These are phyloP conservation scores for Telfairia occidentalis DNA, from an alignment of 331 rosid genomes.

Conservation along the genomic window DNA sequence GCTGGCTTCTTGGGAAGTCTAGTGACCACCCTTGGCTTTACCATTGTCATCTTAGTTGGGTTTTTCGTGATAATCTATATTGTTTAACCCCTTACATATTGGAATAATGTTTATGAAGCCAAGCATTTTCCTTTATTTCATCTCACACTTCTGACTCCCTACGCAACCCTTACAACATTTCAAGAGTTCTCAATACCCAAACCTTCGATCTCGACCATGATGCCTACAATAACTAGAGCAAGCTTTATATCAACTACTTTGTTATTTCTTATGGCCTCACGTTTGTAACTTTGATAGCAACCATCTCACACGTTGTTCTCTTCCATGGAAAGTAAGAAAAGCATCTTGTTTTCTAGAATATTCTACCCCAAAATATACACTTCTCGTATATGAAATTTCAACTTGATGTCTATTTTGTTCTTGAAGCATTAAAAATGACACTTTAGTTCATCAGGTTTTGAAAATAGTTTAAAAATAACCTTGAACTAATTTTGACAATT, in stretches of 20 bases:
- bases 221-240: slow-evolving; percentile 48
- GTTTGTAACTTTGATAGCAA: slow-evolving; percentile 59
- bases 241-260: slow-evolving; percentile 53
- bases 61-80: slow-evolving; percentile 31
- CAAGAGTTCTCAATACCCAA: slow-evolving; percentile 31
- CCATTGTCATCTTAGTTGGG: slow-evolving; percentile 41
- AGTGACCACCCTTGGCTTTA: slow-evolving; percentile 55
- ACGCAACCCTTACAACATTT: slow-evolving; percentile 38
- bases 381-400: too few relatives aligned
- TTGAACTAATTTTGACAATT: too few relatives aligned
- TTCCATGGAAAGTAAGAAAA: slow-evolving; percentile 91
- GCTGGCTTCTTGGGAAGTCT: slow-evolving; percentile 62
- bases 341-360: too few relatives aligned
- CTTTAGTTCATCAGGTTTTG: too few relatives aligned
- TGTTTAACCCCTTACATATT: slow-evolving; percentile 42
- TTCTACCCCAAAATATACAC: too few relatives aligned
- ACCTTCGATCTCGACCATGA: slow-evolving; percentile 34
- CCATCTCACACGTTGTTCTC: slow-evolving; percentile 61
- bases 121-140: slow-evolving; percentile 58
- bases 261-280: slow-evolving; percentile 61
- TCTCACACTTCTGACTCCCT: slow-evolving; percentile 45
- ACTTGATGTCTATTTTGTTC: too few relatives aligned
- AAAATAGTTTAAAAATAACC: too few relatives aligned
- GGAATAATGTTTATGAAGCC: slow-evolving; percentile 49
- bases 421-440: too few relatives aligned